Evolutionary conservation across 1,139 yeast species (phyloP).

Genomic region (Debaryomyces psychrophilus): DNA sequence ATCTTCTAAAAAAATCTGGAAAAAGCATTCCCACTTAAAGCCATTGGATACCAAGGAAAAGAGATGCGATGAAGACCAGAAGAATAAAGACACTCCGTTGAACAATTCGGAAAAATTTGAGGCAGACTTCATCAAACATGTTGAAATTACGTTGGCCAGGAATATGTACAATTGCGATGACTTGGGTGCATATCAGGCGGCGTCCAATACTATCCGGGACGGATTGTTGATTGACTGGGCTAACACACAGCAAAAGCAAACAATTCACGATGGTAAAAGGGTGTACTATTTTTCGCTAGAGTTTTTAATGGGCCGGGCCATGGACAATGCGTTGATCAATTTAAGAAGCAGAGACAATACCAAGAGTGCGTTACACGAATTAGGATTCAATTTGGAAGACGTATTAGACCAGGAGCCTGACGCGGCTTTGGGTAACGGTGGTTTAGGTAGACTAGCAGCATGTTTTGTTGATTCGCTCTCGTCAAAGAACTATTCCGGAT

Average conservation of each 20-base stretch:
- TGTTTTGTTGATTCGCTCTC: slow-evolving; percentile 90
- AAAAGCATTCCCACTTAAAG: slow-evolving; percentile 53
- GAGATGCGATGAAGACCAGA: slow-evolving; percentile 11
- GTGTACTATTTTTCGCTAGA: slow-evolving; percentile 87
- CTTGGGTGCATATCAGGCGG: slow-evolving; percentile 90
- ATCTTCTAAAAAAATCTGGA: slow-evolving; percentile 77
- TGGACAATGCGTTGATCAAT: slow-evolving; percentile 92
- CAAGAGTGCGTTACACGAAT: slow-evolving; percentile 60
- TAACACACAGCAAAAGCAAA: slow-evolving; percentile 87
- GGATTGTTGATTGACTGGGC: slow-evolving; percentile 87
- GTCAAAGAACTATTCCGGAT: slow-evolving; percentile 85
- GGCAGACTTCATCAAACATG: slow-evolving; percentile 74
- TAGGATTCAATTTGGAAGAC: slow-evolving; percentile 90
- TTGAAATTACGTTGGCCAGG: slow-evolving; percentile 86
- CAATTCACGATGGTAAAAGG: slow-evolving; percentile 81
- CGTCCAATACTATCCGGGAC: slow-evolving; percentile 78
- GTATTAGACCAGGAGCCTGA: slow-evolving; percentile 86
- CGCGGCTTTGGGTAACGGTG: slow-evolving; percentile 95
- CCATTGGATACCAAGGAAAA: slow-evolving; percentile 27
- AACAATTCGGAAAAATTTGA: slow-evolving; percentile 60
- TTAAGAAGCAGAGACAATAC: slow-evolving; percentile 58
- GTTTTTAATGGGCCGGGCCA: slow-evolving; percentile 92
- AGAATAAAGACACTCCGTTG: slow-evolving; percentile 14
- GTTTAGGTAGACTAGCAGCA: slow-evolving; percentile 92
- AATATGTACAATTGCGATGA: slow-evolving; percentile 90